These are phyloP conservation scores for Podosphaera xanthii DNA, from an alignment of 2,329 filamentous ascomycete species.

Conservation along the genomic window DNA sequence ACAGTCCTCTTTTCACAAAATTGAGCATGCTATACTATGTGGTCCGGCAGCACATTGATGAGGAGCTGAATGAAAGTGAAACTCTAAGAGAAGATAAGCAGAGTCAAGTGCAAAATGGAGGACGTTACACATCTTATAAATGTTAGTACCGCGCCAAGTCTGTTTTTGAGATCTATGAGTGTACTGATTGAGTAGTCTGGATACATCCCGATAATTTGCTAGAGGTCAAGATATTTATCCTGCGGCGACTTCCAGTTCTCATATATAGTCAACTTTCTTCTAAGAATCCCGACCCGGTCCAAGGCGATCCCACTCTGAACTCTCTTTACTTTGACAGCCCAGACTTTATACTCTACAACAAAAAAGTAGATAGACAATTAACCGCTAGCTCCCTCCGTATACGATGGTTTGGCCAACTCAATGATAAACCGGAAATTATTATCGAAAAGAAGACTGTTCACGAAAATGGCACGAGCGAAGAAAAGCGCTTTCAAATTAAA, in stretches of 20 bases:
- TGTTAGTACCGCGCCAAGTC: conserved; percentile 28
- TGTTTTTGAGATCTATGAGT: not conserved
- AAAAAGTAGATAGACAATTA: conserved; percentile 55
- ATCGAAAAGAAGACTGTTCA: conserved; percentile 78
- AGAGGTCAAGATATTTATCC: conserved; percentile 88
- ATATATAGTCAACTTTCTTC: conserved; percentile 78
- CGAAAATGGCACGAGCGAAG: conserved; percentile 52
- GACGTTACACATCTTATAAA: conserved; percentile 68
- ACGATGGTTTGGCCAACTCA: conserved; percentile 77
- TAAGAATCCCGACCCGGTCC: conserved; percentile 51
- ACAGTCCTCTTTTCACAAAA: conserved; percentile 71
- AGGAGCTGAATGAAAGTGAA: conserved; percentile 20
- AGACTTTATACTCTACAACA: conserved; percentile 64
- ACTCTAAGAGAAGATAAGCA: conserved; percentile 18
- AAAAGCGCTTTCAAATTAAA: conserved; percentile 68
- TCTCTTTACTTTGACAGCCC: conserved; percentile 89
- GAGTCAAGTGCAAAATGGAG: conserved; percentile 36
- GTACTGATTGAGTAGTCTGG: conserved; percentile 43
- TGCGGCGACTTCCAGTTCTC: conserved; percentile 72
- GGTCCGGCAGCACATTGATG: conserved; percentile 62
- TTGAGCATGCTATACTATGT: conserved; percentile 93
- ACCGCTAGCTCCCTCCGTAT: conserved; percentile 67
- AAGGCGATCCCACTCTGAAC: conserved; percentile 70
- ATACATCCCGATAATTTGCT: conserved; percentile 86
- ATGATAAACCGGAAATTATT: conserved; percentile 53